A percentile compares a stretch with the other conserved stretches of the same genome.
These are phyloP conservation scores for Ascocoryne sarcoides DNA, from an alignment of 2,329 filamentous ascomycete genomes.

Conservation along the genomic window DNA sequence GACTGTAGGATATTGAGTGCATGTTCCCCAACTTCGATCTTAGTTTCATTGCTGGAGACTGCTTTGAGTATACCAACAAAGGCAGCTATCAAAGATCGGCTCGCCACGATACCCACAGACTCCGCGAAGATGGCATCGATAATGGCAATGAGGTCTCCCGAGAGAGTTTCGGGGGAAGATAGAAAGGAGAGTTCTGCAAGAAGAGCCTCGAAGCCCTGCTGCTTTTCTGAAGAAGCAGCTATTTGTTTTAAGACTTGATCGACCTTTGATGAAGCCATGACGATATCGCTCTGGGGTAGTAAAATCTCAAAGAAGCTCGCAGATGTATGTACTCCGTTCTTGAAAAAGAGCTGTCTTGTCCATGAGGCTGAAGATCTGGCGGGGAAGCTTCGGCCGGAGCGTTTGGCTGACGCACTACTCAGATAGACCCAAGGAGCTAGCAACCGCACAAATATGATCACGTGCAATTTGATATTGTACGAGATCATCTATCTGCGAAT, in stretches of 20 bases:
- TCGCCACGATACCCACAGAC: conserved; percentile 27
- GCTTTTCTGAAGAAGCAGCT: conserved; percentile 34
- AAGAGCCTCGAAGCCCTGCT: conserved; percentile 38
- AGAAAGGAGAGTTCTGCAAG: conserved; percentile 32
- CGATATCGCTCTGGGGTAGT: no score
- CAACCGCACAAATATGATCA: no score
- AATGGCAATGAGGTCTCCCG: conserved; percentile 24
- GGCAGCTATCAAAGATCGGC: conserved; percentile 28
- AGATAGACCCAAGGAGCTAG: no score
- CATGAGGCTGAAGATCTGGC: conserved; percentile 18
- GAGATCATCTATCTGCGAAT: not conserved
- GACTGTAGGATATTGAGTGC: conserved; percentile 57
- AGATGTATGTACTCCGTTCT: not conserved
- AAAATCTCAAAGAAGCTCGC: not conserved
- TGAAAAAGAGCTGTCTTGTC: not conserved
- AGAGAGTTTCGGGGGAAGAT: conserved; percentile 14
- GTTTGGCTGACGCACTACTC: conserved; percentile 7
- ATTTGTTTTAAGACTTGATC: conserved; percentile 36
- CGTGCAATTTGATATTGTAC: no score
- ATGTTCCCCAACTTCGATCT: conserved; percentile 67
- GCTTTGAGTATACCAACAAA: conserved; percentile 57
- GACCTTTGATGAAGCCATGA: conserved; percentile 32
- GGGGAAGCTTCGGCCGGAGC: conserved; percentile 11
- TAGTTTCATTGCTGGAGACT: conserved; percentile 53
- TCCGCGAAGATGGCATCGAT: conserved; percentile 28